Conservation (phyloP, 345 rosid species). For the Acer saccharum region DNA sequence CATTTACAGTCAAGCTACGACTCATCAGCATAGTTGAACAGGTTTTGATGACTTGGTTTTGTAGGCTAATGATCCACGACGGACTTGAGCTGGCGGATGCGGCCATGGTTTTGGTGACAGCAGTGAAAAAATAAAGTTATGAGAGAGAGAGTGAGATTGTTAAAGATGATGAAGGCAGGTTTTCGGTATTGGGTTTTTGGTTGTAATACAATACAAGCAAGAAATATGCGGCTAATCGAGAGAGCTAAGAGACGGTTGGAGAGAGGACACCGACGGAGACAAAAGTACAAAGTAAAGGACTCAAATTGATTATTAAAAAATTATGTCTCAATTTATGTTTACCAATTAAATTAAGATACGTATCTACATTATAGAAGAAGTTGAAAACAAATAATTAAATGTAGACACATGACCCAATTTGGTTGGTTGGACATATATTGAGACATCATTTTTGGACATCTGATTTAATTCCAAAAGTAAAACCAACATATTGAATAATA, state of each 20-base stretch:
- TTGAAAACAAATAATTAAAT: too few species aligned
- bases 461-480: too few species aligned
- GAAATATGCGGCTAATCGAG: constrained; percentile 21
- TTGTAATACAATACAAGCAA: too few species aligned
- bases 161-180: not conserved
- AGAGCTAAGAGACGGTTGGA: not conserved
- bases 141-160: not conserved
- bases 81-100: constrained; percentile 5
- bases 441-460: too few species aligned
- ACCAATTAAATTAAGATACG: too few species aligned
- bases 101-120: constrained; percentile 10
- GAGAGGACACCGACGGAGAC: not conserved
- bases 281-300: not conserved
- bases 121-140: too few species aligned
- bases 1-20: not conserved
- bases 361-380: too few species aligned
- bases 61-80: constrained; percentile 11
- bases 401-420: too few species aligned
- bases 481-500: too few species aligned
- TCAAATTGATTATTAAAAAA: too few species aligned
- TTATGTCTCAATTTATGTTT: too few species aligned
- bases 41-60: not conserved
- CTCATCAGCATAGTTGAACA: not conserved
- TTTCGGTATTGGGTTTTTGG: not conserved
- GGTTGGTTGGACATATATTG: too few species aligned